phyloP scores from a whole-genome alignment of 2,329 filamentous ascomycete genomes.

The Fusarium continuum region DNA sequence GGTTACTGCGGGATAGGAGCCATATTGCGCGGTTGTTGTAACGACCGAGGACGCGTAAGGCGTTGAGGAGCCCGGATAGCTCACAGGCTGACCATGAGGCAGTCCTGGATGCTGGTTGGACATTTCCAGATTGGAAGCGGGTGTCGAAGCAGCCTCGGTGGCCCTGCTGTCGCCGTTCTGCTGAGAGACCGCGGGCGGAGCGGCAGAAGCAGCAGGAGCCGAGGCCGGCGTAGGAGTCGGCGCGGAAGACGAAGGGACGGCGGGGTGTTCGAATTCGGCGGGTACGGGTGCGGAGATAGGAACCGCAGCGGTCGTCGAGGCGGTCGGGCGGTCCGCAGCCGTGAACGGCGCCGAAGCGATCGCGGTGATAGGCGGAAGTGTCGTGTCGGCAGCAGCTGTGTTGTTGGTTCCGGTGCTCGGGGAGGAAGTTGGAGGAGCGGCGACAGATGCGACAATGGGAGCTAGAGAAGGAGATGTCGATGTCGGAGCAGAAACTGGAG shows the following conservation, averaged over 20 bases:
- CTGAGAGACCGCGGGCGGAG: slow-evolving; percentile 35
- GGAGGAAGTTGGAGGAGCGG: slow-evolving; percentile 32
- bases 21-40: slow-evolving; percentile 44
- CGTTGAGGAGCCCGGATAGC: slow-evolving; percentile 43
- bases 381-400: slow-evolving; percentile 30
- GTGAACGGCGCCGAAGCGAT: slow-evolving; percentile 33
- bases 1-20: slow-evolving; percentile 45
- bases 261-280: slow-evolving; percentile 26
- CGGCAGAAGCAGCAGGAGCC: slow-evolving; percentile 31
- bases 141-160: slow-evolving; percentile 39
- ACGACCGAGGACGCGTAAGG: slow-evolving; percentile 38
- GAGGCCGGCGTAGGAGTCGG: slow-evolving; percentile 28
- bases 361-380: slow-evolving; percentile 23
- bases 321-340: slow-evolving; percentile 24
- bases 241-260: slow-evolving; percentile 20
- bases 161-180: slow-evolving; percentile 48
- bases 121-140: slow-evolving; percentile 45
- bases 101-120: slow-evolving; percentile 47
- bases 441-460: slow-evolving; percentile 35
- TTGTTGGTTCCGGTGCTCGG: slow-evolving; percentile 16
- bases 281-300: slow-evolving; percentile 24
- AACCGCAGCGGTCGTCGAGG: slow-evolving; percentile 30
- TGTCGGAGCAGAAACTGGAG: slow-evolving; percentile 37
- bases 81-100: slow-evolving; percentile 44
- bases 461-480: slow-evolving; percentile 42